Percentiles rank a stretch among this genome's conserved stretches.
phyloP scores from a whole-genome alignment of 2,329 filamentous ascomycete species.

The Grosmannia serpens region DNA sequence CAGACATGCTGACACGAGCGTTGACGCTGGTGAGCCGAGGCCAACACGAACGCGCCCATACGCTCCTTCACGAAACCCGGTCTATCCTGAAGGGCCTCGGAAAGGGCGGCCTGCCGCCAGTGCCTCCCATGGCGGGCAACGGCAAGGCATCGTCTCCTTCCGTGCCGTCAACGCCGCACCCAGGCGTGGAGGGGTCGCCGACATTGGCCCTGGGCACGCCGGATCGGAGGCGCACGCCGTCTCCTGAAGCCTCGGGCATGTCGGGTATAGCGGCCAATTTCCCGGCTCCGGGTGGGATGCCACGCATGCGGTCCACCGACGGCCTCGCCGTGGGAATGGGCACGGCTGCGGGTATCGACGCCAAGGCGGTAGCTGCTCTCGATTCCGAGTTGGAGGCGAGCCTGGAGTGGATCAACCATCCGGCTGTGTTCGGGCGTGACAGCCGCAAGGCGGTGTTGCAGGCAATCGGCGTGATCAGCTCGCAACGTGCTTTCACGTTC shows the following conservation, averaged over 20 bases:
- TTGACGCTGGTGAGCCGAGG: conserved; percentile 81
- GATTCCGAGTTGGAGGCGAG: conserved; percentile 84
- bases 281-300: conserved; percentile 26
- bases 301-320: conserved; percentile 43
- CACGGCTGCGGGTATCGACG: conserved; percentile 62
- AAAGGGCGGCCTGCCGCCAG: conserved; percentile 85
- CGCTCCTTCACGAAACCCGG: conserved; percentile 82
- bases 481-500: conserved; percentile 88
- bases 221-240: conserved; percentile 44
- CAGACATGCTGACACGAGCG: conserved; percentile 91
- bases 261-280: conserved; percentile 29
- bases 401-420: conserved; percentile 95
- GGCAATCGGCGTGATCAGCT: conserved; percentile 92
- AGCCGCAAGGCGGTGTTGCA: conserved; percentile 92
- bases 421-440: conserved; percentile 86
- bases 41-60: conserved; percentile 88
- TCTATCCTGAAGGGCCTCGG: conserved; percentile 92
- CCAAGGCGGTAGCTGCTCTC: conserved; percentile 68
- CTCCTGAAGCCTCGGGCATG: conserved; percentile 37
- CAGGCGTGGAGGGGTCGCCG: conserved; percentile 31
- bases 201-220: conserved; percentile 31
- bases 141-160: conserved; percentile 26
- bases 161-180: conserved; percentile 37
- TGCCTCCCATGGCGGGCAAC: conserved; percentile 50
- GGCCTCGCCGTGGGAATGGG: conserved; percentile 40